These are phyloP conservation scores for Exophiala alcalophila DNA, from an alignment of 2,329 filamentous ascomycete species.

Conservation along the genomic window DNA sequence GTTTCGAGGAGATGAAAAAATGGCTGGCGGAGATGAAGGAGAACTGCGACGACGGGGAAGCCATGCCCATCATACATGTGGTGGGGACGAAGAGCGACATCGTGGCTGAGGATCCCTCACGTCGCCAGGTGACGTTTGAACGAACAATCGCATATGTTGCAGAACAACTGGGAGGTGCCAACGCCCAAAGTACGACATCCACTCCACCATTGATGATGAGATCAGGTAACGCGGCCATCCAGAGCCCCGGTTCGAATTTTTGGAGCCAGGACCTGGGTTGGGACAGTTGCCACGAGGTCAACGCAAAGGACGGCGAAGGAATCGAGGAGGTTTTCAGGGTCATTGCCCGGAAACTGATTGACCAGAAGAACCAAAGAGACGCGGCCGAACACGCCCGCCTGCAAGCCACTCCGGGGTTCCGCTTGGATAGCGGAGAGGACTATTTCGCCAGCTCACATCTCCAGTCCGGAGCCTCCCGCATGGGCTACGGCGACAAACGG, in stretches of 20 bases:
- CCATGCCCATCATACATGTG: slow-evolving; percentile 69
- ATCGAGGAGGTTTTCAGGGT: slow-evolving; percentile 96
- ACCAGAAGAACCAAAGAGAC: slow-evolving; percentile 61
- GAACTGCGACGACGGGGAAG: slow-evolving; percentile 59
- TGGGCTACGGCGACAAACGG: slow-evolving; percentile 60
- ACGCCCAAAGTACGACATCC: slow-evolving; percentile 63
- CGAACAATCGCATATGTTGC: slow-evolving; percentile 93
- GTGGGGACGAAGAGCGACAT: slow-evolving; percentile 93
- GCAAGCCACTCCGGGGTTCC: slow-evolving; percentile 46
- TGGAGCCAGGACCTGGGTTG: slow-evolving; percentile 93
- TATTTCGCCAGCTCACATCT: slow-evolving; percentile 35
- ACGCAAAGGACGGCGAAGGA: slow-evolving; percentile 87
- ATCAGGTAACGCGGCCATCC: slow-evolving; percentile 32
- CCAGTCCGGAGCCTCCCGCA: slow-evolving; percentile 57
- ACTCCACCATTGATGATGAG: slow-evolving; percentile 62
- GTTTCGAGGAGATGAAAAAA: slow-evolving; percentile 86
- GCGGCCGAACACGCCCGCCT: slow-evolving; percentile 51
- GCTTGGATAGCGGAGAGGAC: slow-evolving; percentile 32
- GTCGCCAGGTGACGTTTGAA: slow-evolving; percentile 86
- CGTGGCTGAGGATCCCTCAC: slow-evolving; percentile 75
- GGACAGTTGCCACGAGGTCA: slow-evolving; percentile 97
- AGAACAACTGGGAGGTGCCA: slow-evolving; percentile 62
- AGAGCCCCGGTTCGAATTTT: slow-evolving; percentile 46
- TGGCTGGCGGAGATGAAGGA: slow-evolving; percentile 83
- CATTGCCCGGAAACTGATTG: slow-evolving; percentile 77